Base-by-base conservation (phyloP, 805 yeast species). In the Yarrowia phangngaensis region DNA sequence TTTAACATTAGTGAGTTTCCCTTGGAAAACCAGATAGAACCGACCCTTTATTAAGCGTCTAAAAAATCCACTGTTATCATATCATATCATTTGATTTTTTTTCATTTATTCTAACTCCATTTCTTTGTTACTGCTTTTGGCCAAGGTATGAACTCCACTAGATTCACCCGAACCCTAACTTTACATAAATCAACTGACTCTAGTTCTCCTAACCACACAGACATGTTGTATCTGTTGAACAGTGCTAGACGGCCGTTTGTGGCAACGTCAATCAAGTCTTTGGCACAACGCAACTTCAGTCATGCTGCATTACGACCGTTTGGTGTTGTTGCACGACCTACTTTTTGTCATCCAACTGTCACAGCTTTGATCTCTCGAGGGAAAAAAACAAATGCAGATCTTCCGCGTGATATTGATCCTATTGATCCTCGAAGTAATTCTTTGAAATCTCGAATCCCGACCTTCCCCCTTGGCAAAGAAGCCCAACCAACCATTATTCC, bases 401-500 rank as follows among this genome's bases (percentile, higher is more conserved):
- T 41, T 8, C 48, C 48, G 5, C 11, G 35, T 14, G 48, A 41
- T 22, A 30, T 41, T 15, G 48, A 41, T 20, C 48, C 35, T 9
- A 20, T 41, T 20, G 48, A 41, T 20, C 48, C 48, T 11, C 48
- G 48, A 15, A 29, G 35, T 35, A 41, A 41, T 35, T 41, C 48
- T 11, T 16, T 41, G 30, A 54, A 59, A n/a, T 79, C 81, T 43
- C 65, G 92, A 26, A 56, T 84, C 1, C 92, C 92, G 4, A 67
- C 70, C 40, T 77, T 83, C 53, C 84, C 86, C 2, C 67, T 84
- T 20, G 76, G 74, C 24, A 80, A 78, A 53, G 87, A 80, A 52
- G 68, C 72, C 9, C 73, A 76, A 7, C 84, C 88, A 1, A 75
- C 86, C 0, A 69, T 84, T 27, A 66, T 84, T 27, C 92, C 92